Percentiles rank a stretch among this genome's conserved stretches.
phyloP scores from a whole-genome alignment of 1,284 basidiomycete species.

The Athelia psychrophila region DNA sequence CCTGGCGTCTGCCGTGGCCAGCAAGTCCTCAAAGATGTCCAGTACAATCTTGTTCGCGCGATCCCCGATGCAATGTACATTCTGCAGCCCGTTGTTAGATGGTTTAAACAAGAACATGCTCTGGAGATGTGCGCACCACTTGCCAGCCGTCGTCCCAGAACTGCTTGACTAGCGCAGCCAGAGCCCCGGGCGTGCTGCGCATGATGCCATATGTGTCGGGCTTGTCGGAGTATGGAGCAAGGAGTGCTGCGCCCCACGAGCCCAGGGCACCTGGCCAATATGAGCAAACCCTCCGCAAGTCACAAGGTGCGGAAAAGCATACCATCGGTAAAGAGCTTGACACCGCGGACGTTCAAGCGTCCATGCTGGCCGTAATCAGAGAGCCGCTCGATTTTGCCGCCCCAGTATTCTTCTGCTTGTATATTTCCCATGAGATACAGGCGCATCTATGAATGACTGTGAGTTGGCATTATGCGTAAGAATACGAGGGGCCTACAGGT shows the following conservation, averaged over 20 bases:
- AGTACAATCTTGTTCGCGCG: conserved; percentile 79
- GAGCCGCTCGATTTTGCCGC: conserved; percentile 57
- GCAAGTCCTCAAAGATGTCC: conserved; percentile 62
- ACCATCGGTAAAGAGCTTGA: conserved; percentile 87
- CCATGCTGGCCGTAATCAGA: conserved; percentile 59
- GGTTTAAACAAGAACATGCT: background rate
- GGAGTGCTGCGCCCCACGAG: conserved; percentile 87
- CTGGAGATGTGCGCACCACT: conserved; percentile 51
- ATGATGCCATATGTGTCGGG: conserved; percentile 70
- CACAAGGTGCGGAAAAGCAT: conserved; percentile 5
- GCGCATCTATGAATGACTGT: conserved; percentile 53
- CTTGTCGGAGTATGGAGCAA: conserved; percentile 83
- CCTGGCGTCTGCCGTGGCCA: conserved; percentile 34
- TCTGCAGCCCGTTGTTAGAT: conserved; percentile 38
- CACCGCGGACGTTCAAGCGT: conserved; percentile 67
- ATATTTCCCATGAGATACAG: conserved; percentile 76
- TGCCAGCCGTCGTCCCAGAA: conserved; percentile 73
- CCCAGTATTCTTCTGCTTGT: conserved; percentile 64
- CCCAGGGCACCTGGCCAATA: conserved; percentile 71
- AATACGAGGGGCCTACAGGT: conserved; percentile 44
- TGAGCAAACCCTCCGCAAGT: background rate
- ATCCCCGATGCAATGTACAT: conserved; percentile 92
- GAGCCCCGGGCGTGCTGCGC: conserved; percentile 48
- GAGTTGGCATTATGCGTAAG: background rate
- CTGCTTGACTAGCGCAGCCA: conserved; percentile 53